Conservation (phyloP, 495 filamentous ascomycete species). For the Penicillium lividum region DNA sequence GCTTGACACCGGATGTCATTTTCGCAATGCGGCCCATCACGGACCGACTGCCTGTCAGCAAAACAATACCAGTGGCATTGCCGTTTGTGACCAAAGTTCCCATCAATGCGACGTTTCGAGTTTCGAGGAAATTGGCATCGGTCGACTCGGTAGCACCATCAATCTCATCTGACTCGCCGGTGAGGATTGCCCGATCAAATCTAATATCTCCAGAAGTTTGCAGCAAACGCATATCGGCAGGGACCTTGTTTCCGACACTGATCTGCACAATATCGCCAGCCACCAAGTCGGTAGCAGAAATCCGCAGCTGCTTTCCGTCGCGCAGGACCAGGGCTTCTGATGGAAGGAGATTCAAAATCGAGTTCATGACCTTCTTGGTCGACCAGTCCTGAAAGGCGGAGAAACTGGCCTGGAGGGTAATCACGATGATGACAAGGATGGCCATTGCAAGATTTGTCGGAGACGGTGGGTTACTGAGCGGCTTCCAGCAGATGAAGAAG, state of each 20-base stretch:
- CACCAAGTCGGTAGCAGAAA: slow-evolving; percentile 61
- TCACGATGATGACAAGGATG: slow-evolving; percentile 66
- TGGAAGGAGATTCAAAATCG: slow-evolving; percentile 66
- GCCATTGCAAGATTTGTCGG: slow-evolving; percentile 67
- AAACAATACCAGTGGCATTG: slow-evolving; percentile 62
- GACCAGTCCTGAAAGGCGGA: slow-evolving; percentile 70
- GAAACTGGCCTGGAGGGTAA: slow-evolving; percentile 69
- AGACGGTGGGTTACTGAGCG: slow-evolving; percentile 69
- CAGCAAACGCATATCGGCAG: slow-evolving; percentile 70
- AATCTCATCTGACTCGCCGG: slow-evolving; percentile 66
- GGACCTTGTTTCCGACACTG: slow-evolving; percentile 68
- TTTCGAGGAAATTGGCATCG: slow-evolving; percentile 73
- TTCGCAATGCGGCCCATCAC: slow-evolving; percentile 72
- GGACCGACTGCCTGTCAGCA: slow-evolving; percentile 58
- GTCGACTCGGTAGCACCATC: slow-evolving; percentile 59
- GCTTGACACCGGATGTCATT: slow-evolving; percentile 64
- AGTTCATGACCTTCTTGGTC: slow-evolving; percentile 63
- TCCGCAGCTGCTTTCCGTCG: slow-evolving; percentile 49
- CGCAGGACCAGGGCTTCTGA: slow-evolving; percentile 63
- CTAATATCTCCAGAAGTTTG: slow-evolving; percentile 64
- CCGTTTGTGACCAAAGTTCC: slow-evolving; percentile 70
- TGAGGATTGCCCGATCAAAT: slow-evolving; percentile 73
- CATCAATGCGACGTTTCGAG: slow-evolving; percentile 69
- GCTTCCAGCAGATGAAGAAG: slow-evolving; percentile 72
- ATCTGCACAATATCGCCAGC: slow-evolving; percentile 68